These are phyloP conservation scores for Mrakia frigida DNA, from an alignment of 768 basidiomycete genomes.

Conservation along the genomic window DNA sequence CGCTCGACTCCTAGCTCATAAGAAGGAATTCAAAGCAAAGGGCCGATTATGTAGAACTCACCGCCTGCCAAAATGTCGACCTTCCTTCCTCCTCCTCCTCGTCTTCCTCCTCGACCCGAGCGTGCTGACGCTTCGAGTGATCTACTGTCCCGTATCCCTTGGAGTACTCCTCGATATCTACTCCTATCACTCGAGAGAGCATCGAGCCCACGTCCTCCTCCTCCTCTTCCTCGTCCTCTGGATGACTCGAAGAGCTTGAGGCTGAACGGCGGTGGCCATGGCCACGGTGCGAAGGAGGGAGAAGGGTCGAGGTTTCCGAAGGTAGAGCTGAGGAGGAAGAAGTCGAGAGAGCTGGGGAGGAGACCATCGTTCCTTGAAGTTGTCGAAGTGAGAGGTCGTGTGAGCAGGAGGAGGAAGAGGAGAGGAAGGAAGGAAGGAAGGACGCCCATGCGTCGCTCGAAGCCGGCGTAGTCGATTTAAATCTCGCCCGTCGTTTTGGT, in stretches of 20 bases:
- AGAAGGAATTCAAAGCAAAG: no score
- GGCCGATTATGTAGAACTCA: background rate
- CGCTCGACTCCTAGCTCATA: no score
- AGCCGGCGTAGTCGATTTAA: background rate
- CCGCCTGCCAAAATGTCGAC: conserved; percentile 24
- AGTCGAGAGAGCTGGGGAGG: background rate
- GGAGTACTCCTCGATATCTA: background rate
- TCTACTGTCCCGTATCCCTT: conserved; percentile 1
- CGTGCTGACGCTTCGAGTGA: background rate
- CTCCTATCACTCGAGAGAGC: background rate
- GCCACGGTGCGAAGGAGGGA: background rate
- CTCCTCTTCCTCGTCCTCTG: background rate
- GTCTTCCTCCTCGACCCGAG: conserved; percentile 1
- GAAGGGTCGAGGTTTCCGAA: background rate
- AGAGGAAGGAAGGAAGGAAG: background rate
- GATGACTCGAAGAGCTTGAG: background rate
- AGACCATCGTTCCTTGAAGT: no score
- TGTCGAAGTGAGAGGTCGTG: background rate
- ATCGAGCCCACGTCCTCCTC: conserved; percentile 14
- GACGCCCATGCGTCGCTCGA: background rate
- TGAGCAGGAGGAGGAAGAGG: background rate
- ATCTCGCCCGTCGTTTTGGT: background rate
- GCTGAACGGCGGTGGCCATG: background rate
- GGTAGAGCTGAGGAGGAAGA: background rate
- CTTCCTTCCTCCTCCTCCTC: conserved; percentile 24